Evolutionary conservation across 305 asterid species (phyloP).

Genomic region (Fraxinus floribunda): DNA sequence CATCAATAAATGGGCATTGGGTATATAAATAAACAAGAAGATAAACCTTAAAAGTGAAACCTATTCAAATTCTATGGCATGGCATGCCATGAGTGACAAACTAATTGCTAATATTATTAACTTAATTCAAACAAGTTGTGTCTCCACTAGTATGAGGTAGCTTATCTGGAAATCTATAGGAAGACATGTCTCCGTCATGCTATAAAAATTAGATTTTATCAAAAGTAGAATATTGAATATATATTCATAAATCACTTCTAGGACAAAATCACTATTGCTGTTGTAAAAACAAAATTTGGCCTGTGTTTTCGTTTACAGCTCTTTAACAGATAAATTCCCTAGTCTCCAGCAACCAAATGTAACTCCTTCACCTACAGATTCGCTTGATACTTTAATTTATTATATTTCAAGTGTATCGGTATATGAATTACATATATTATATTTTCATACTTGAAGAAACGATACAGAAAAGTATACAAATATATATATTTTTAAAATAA

Average conservation of each 20-base stretch:
- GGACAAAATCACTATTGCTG: neutral
- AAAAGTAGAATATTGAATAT: neutral
- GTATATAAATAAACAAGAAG: too few species aligned
- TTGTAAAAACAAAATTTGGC: neutral
- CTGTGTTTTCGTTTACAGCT: neutral
- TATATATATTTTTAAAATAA: neutral
- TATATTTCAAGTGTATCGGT: neutral
- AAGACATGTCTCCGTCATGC: neutral
- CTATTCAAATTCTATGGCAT: neutral
- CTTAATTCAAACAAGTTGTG: neutral
- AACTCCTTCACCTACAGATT: too few species aligned
- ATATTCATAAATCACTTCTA: neutral
- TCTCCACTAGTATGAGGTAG: neutral
- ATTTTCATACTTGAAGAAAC: neutral
- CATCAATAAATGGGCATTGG: neutral
- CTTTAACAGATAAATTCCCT: neutral
- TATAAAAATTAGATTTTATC: too few species aligned
- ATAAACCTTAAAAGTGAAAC: neutral
- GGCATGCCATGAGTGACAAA: neutral
- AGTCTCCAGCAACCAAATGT: neutral
- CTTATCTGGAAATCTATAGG: neutral
- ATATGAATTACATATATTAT: neutral
- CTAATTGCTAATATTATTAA: neutral
- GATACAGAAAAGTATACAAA: neutral
- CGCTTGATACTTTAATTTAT: too few species aligned